phyloP scores from a whole-genome alignment of 306 rosid species.

The Coriaria nepalensis region DNA sequence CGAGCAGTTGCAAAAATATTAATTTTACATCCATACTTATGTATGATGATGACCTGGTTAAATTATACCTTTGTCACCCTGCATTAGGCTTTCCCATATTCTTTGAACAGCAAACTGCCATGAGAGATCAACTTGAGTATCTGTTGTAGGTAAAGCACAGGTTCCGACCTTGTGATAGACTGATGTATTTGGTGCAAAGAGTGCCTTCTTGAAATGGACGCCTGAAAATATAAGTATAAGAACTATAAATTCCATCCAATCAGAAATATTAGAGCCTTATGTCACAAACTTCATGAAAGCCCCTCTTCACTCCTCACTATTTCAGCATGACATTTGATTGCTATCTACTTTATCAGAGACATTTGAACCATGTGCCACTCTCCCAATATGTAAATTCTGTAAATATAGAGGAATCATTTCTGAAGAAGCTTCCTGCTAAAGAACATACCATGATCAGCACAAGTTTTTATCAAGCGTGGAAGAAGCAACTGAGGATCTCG shows the following conservation, averaged over 20 bases:
- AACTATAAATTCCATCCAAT: slow-evolving; percentile 4
- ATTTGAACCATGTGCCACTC: no score
- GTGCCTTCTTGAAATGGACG: slow-evolving; percentile 74
- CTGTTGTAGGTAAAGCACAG: slow-evolving; percentile 34
- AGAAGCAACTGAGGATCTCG: slow-evolving; percentile 85
- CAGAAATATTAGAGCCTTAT: slow-evolving; percentile 4
- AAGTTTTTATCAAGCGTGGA: slow-evolving; percentile 64
- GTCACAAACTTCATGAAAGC: background rate
- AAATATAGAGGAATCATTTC: background rate
- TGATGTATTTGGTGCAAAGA: slow-evolving; percentile 78
- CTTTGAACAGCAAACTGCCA: slow-evolving; percentile 78
- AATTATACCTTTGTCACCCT: slow-evolving; percentile 45
- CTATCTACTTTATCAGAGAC: background rate
- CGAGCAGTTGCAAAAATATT: background rate
- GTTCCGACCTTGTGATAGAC: slow-evolving; percentile 69
- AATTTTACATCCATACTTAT: no score
- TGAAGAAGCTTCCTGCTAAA: slow-evolving; percentile 9
- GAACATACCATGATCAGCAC: slow-evolving; percentile 69
- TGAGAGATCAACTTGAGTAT: slow-evolving; percentile 59
- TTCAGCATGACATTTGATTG: background rate
- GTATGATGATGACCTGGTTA: no score
- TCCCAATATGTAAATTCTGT: no score
- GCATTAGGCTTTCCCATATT: slow-evolving; percentile 72
- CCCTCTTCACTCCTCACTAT: background rate
- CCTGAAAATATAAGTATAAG: slow-evolving; percentile 32